phyloP scores from a whole-genome alignment of 345 rosid species.

The Atalantia buxifolia region DNA sequence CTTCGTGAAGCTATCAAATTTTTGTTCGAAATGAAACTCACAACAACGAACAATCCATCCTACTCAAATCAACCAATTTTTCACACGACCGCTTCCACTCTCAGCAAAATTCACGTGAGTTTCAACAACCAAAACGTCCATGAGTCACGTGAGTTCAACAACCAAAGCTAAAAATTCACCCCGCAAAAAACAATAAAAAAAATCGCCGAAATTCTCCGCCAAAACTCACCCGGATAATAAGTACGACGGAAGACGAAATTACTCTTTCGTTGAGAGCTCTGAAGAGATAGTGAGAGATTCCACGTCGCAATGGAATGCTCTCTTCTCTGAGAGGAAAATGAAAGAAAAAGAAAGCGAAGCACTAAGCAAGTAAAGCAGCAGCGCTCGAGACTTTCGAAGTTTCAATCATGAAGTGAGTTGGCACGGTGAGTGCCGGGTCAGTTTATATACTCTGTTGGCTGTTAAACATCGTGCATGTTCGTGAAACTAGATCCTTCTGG shows the following conservation, averaged over 20 bases:
- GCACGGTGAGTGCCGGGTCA: background rate
- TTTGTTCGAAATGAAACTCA: background rate
- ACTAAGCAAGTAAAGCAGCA: no score
- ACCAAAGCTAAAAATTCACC: background rate
- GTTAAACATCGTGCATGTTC: conserved; percentile 7
- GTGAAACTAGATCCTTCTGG: background rate
- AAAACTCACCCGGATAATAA: conserved; percentile 29
- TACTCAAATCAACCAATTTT: background rate
- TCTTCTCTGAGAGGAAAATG: conserved; percentile 3
- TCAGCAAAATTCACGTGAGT: background rate
- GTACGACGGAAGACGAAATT: background rate
- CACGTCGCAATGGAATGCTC: conserved; percentile 14
- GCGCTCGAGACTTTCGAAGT: background rate
- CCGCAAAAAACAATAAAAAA: background rate
- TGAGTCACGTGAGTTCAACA: background rate
- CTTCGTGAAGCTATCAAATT: background rate
- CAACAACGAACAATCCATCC: background rate
- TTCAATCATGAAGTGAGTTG: background rate
- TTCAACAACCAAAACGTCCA: background rate
- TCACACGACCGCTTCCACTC: background rate
- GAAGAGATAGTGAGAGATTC: background rate
- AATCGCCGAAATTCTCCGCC: conserved; percentile 3
- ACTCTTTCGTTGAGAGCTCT: background rate
- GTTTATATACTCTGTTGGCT: conserved; percentile 4
- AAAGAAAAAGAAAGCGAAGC: no score